A percentile compares a stretch with the other conserved stretches of the same genome.
phyloP scores from a whole-genome alignment of 2,329 filamentous ascomycete genomes.

The Pseudogymnoascus sp. region DNA sequence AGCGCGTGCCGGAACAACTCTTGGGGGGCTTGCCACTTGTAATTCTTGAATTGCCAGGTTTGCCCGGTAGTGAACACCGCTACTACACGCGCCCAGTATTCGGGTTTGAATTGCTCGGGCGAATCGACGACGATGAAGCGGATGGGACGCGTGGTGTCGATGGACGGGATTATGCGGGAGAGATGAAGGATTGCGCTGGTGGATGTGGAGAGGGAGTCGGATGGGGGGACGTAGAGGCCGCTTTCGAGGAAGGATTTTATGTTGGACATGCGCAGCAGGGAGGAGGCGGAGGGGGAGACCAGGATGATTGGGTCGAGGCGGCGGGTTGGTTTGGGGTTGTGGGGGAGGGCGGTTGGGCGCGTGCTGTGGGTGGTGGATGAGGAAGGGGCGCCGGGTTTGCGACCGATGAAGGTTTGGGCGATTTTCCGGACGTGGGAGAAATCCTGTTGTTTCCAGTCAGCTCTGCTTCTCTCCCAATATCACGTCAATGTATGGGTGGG shows the following conservation, averaged over 20 bases:
- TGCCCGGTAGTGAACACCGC: slow-evolving; percentile 97
- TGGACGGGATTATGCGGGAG: slow-evolving; percentile 61
- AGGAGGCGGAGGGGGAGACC: slow-evolving; percentile 90
- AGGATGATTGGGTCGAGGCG: slow-evolving; percentile 83
- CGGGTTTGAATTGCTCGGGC: slow-evolving; percentile 90
- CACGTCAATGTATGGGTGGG: not conserved
- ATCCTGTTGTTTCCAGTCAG: slow-evolving; percentile 48
- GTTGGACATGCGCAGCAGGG: slow-evolving; percentile 89
- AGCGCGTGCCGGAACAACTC: slow-evolving; percentile 85
- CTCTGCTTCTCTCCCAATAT: too few relatives aligned
- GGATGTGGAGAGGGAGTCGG: slow-evolving; percentile 50
- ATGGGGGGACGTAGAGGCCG: slow-evolving; percentile 71
- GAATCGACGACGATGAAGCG: slow-evolving; percentile 95
- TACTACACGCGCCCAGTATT: slow-evolving; percentile 93
- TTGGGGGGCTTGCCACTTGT: slow-evolving; percentile 85
- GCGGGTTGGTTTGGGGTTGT: slow-evolving; percentile 46
- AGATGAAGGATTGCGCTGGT: slow-evolving; percentile 78
- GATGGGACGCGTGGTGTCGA: slow-evolving; percentile 63
- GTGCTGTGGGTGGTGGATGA: slow-evolving; percentile 18
- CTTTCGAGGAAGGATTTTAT: slow-evolving; percentile 88
- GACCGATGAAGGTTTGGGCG: slow-evolving; percentile 65
- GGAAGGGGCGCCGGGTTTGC: slow-evolving; percentile 40
- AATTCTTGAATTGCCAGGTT: slow-evolving; percentile 96
- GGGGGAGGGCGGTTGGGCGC: slow-evolving; percentile 20
- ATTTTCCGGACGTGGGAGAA: slow-evolving; percentile 89